phyloP scores from a whole-genome alignment of 1,284 basidiomycete species.

The Cryptococcus sp. region DNA sequence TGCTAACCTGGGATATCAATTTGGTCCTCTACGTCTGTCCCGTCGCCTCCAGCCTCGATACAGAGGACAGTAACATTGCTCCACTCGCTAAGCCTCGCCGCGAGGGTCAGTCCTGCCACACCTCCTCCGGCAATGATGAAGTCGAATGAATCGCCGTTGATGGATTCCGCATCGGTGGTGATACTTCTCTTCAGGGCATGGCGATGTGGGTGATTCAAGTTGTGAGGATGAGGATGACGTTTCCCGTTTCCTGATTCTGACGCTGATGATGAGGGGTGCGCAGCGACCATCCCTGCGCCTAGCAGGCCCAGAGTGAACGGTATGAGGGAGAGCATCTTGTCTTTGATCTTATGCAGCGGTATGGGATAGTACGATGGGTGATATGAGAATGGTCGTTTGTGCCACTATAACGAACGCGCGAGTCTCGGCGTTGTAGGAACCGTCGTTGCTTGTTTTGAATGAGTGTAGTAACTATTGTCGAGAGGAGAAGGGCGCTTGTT shows the following conservation, averaged over 20 bases:
- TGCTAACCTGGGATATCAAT: constrained; percentile 56
- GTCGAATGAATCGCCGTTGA: constrained; percentile 43
- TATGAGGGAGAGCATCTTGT: no score
- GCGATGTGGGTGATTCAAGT: constrained; percentile 37
- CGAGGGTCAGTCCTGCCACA: constrained; percentile 71
- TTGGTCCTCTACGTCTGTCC: constrained; percentile 56
- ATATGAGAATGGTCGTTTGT: no score
- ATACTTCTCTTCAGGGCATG: constrained; percentile 32
- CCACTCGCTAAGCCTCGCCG: constrained; percentile 70
- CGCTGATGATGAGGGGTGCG: no score
- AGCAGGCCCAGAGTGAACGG: no score
- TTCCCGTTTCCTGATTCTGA: neutral
- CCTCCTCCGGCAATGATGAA: constrained; percentile 61
- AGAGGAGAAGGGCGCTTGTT: no score
- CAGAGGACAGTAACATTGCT: constrained; percentile 68
- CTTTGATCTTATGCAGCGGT: no score
- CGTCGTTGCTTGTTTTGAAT: no score
- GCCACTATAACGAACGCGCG: no score
- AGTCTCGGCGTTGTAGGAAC: no score
- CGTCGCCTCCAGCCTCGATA: constrained; percentile 69
- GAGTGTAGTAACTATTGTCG: no score
- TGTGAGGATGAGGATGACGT: constrained; percentile 22
- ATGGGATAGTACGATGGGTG: no score
- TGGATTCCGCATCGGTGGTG: constrained; percentile 32
- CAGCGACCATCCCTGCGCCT: no score